Evolutionary conservation across 345 rosid genomes (phyloP), one percentile per base, ranked within the genome.

Genomic region (Cardamine resedifolia): DNA sequence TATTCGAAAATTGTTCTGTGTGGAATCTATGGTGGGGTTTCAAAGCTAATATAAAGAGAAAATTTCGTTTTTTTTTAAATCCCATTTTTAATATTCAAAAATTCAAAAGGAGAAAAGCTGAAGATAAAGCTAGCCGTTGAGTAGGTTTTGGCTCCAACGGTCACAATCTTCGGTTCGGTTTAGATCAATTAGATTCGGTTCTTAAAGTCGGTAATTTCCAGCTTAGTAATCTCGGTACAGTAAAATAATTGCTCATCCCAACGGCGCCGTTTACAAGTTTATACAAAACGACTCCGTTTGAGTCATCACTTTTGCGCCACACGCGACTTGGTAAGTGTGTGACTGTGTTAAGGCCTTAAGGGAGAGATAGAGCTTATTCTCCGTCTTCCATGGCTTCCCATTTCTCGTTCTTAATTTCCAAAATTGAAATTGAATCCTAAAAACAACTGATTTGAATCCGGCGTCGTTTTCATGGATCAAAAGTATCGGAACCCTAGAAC

Each of bases 81-180:
- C 21, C 8, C 41, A n/a, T 20, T 43, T 24, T 63, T 66, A 26
- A 66, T 53, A 41, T 58, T 59, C 28, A 3, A 57, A 66, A 33
- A 20, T 33, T 49, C 3, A 34, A 52, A 53, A 38, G 2, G 3
- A 4, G 31, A 18, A 38, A 41, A 31, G 76, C 10, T 9, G 33
- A 73, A 47, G 41, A 61, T 68, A 33, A 50, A 27, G 51, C 9
- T 75, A 71, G 76, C 68, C 80, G 80, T 77, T 72, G 65, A 16
- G 60, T 11, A 31, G 18, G 56, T 23, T 61, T 50, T 50, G 69
- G 70, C 73, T 59, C 50, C 58, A 66, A 77, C 80, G 76, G 80
- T 77, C 67, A 70, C 38, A 57, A 57, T 23, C 20, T 11, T 68
- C 21, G 78, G 73, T 75, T 60, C 38, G 73, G 48, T 75, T 65